These are phyloP conservation scores for Penicillium cinerascens DNA, from an alignment of 495 filamentous ascomycete species.

Conservation along the genomic window DNA sequence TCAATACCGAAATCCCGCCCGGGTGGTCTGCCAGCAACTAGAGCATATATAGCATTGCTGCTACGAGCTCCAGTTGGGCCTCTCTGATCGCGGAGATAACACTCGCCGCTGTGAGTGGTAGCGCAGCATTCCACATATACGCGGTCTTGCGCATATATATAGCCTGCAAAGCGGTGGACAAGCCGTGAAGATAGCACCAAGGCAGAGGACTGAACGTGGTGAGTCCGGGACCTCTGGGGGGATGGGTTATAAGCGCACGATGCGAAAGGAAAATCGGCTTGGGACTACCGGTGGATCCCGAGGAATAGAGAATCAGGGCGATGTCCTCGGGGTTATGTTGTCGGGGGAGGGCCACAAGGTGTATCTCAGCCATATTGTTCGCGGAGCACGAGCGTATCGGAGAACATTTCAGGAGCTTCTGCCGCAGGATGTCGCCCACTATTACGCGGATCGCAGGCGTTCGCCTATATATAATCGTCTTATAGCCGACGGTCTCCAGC, in stretches of 20 bases:
- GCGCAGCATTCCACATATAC: slow-evolving; percentile 48
- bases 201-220: slow-evolving; percentile 55
- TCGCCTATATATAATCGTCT: slow-evolving; percentile 40
- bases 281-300: slow-evolving; percentile 56
- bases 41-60: slow-evolving; percentile 55
- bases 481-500: slow-evolving; percentile 44
- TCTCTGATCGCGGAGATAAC: slow-evolving; percentile 44
- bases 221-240: slow-evolving; percentile 28
- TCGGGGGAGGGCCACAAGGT: slow-evolving; percentile 30
- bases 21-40: slow-evolving; percentile 50
- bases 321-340: slow-evolving; percentile 28
- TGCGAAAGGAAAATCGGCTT: slow-evolving; percentile 50
- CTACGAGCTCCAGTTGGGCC: slow-evolving; percentile 46
- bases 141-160: slow-evolving; percentile 50
- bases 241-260: slow-evolving; percentile 38
- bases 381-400: slow-evolving; percentile 20
- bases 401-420: slow-evolving; percentile 32
- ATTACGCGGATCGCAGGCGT: slow-evolving; percentile 38
- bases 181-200: slow-evolving; percentile 52
- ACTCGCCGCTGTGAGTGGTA: slow-evolving; percentile 50
- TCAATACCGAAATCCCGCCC: slow-evolving; percentile 43
- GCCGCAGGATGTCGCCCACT: slow-evolving; percentile 40
- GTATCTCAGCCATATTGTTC: slow-evolving; percentile 17
- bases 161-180: slow-evolving; percentile 45
- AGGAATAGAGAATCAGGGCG: slow-evolving; percentile 53